Conservation (phyloP, 495 filamentous ascomycete species). For the Barbatosphaeria neglecta region DNA sequence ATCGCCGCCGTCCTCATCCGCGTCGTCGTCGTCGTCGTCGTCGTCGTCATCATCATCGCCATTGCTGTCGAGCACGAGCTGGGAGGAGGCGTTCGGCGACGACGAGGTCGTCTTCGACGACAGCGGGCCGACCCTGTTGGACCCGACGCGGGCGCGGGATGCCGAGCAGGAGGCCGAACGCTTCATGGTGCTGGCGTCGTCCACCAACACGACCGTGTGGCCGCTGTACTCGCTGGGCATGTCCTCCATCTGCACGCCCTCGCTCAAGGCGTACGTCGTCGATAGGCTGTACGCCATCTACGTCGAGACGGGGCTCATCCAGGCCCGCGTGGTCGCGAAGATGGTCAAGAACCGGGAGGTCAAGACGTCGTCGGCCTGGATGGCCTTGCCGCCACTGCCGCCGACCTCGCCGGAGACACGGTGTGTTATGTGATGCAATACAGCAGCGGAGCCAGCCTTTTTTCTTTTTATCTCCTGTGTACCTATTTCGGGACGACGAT, state of each 20-base stretch:
- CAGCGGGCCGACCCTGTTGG: conserved; percentile 18
- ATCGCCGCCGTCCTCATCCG: no score
- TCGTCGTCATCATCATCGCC: conserved; percentile 14
- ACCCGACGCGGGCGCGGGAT: conserved; percentile 12
- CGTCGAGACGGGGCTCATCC: conserved; percentile 20
- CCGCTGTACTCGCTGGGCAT: conserved; percentile 26
- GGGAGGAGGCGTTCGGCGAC: conserved; percentile 3
- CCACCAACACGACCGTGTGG: conserved; percentile 24
- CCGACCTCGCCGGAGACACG: neutral
- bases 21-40: conserved; percentile 15
- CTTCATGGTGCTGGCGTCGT: conserved; percentile 23
- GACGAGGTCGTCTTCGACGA: neutral
- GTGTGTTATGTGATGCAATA: no score
- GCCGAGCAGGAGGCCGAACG: conserved; percentile 16
- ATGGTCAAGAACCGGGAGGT: conserved; percentile 17
- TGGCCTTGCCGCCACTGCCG: neutral
- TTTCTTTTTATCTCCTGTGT: no score
- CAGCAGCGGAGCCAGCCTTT: no score
- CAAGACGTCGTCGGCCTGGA: neutral
- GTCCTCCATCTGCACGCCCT: conserved; percentile 19
- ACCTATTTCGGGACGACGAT: no score
- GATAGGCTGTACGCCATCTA: conserved; percentile 19
- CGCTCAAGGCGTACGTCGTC: conserved; percentile 16
- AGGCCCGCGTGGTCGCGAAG: conserved; percentile 21
- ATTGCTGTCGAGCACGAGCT: conserved; percentile 10